Conservation (phyloP, 108 stramenopile species). For the Aurantiochytrium sp. region DNA sequence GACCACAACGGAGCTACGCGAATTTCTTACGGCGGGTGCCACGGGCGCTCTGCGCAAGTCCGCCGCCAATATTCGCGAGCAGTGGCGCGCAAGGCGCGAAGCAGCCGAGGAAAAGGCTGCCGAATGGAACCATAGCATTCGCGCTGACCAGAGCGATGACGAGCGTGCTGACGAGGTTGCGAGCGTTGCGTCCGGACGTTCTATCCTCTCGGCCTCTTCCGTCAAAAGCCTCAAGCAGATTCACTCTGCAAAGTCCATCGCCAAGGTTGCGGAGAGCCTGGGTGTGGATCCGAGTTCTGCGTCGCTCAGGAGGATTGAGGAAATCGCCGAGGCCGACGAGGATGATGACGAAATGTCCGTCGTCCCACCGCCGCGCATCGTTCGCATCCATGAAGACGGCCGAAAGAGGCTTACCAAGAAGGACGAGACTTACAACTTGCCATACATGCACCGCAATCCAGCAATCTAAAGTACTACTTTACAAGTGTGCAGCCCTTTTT, state of each 20-base stretch:
- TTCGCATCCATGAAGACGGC: conserved; percentile 40
- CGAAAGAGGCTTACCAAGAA: conserved; percentile 40
- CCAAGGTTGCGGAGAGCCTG: conserved; percentile 14
- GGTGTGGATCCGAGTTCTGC: background rate
- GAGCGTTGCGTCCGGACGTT: background rate
- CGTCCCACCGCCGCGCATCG: conserved; percentile 22
- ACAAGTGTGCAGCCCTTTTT: no score
- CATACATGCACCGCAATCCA: conserved; percentile 52
- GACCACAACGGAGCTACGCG: conserved; percentile 19
- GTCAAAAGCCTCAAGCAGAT: conserved; percentile 1
- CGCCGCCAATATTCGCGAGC: conserved; percentile 31
- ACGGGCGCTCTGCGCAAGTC: background rate
- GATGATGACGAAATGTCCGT: background rate
- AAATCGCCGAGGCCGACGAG: background rate
- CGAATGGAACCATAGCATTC: background rate
- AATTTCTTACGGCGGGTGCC: conserved; percentile 18
- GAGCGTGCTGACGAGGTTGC: background rate
- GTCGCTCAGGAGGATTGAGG: background rate
- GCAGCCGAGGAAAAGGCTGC: background rate
- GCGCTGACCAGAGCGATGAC: background rate
- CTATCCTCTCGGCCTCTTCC: background rate
- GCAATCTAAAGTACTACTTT: conserved; percentile 21
- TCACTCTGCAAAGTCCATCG: conserved; percentile 5
- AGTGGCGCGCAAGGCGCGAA: conserved; percentile 25
- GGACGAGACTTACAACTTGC: conserved; percentile 42